Percentiles rank a stretch among this genome's conserved stretches.
These are phyloP conservation scores for Ceriops decandra DNA, from an alignment of 345 rosid genomes.

Conservation along the genomic window DNA sequence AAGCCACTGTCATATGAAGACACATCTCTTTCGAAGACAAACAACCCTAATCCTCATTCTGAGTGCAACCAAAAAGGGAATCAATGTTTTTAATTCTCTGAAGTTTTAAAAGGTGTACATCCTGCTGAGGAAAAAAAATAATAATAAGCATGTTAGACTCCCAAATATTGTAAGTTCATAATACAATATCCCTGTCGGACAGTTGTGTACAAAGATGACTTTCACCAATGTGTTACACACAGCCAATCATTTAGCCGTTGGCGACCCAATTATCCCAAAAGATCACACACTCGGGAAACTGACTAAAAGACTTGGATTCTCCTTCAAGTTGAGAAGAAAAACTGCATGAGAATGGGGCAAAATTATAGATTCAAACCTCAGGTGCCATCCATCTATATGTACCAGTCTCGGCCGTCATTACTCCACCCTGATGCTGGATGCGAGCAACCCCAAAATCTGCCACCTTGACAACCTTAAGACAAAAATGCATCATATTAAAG, in stretches of 20 bases:
- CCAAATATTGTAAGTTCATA: too few relatives aligned
- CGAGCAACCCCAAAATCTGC: constrained; percentile 84
- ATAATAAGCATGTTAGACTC: neutral
- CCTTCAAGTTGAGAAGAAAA: neutral
- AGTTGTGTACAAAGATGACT: neutral
- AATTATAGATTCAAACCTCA: constrained; percentile 44
- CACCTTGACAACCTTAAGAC: constrained; percentile 63
- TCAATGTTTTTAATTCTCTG: too few relatives aligned
- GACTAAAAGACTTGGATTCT: neutral
- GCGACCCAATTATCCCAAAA: constrained; percentile 4
- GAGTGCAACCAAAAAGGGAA: too few relatives aligned
- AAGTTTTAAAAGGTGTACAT: too few relatives aligned
- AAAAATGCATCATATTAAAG: constrained; percentile 10
- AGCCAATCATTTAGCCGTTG: neutral
- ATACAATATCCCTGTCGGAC: neutral
- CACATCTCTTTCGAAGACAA: too few relatives aligned
- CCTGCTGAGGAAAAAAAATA: neutral
- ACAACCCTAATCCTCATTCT: too few relatives aligned
- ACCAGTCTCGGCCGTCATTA: constrained; percentile 81
- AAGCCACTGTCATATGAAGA: too few relatives aligned
- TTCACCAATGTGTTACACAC: neutral
- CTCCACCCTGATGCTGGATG: constrained; percentile 59
- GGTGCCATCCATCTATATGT: constrained; percentile 94
- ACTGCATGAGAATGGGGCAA: constrained; percentile 2
- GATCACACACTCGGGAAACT: constrained; percentile 4